Evolutionary conservation across 345 rosid genomes (phyloP), one percentile per base, ranked within the genome.

Genomic region (Odontarrhena argentea): DNA sequence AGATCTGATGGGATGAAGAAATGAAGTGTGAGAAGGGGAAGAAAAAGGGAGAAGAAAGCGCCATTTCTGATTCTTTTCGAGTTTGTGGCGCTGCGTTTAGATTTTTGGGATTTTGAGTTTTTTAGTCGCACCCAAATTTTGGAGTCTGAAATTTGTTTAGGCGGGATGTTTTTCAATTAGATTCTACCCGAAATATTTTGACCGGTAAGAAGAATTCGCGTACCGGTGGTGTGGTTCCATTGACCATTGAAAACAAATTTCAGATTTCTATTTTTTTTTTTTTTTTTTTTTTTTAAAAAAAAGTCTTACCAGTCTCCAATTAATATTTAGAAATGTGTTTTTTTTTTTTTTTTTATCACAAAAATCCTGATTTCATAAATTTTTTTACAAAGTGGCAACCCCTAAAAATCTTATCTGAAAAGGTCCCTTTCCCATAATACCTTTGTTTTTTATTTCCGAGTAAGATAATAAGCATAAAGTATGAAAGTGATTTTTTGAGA

Each of bases 41-140:
- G 14, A 44, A 70, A 70, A 62, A 68, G 56, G 24, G 11, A n/a
- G 62, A 70, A n/a, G 32, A 38, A 37, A 70, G 75, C 75, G 69
- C 69, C 69, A 70, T 70, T 70, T 38, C 25, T 54, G 46, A 9
- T 11, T 12, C 12, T 48, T 18, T 41, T 9, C 7, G 36, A 18
- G 43, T n/a, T 70, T 42, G 32, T 70, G 55, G 74, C 74, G 63
- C 68, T 38, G 51, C 28, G 11, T 53, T 32, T 32, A 4, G 32
- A 2, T 41, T 58, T 59, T 28, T 28, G 40, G 35, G 62, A 15
- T 47, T 69, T 70, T 43, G 55, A 35, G 46, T 15, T 47, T 70
- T 53, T 47, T 62, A 40, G 58, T 68, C 36, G 11, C 49, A 32
- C 36, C 36, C 41, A 14, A 67, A 42, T 2, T 25, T 69, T 40